Evolutionary conservation across 768 basidiomycete genomes (phyloP).

Genomic region (Solioccasus polychromus): DNA sequence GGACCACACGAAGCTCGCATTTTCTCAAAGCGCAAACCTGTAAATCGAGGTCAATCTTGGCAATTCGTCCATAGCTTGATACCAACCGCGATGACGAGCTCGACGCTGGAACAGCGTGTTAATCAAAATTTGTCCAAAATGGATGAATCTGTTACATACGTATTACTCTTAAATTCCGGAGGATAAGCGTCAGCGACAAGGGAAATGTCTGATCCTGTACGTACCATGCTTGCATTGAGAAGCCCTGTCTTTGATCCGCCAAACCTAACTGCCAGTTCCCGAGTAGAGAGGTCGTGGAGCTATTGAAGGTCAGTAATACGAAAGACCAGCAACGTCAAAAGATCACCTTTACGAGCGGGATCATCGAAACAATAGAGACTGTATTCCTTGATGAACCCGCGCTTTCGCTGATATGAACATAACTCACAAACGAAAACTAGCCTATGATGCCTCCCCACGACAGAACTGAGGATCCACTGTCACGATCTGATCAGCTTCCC

Average conservation of each 20-base stretch:
- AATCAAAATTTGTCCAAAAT: not conserved
- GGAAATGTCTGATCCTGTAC: conserved; percentile 10
- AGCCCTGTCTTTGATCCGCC: conserved; percentile 78
- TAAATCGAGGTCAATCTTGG: not conserved
- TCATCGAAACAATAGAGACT: conserved; percentile 69
- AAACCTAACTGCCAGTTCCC: conserved; percentile 69
- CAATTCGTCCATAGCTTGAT: not conserved
- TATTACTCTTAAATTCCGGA: conserved; percentile 52
- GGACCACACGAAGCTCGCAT: conserved; percentile 80
- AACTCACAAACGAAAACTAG: conserved; percentile 62
- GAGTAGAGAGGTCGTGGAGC: conserved; percentile 77
- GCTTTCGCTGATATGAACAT: not conserved
- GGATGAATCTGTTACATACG: conserved; percentile 42
- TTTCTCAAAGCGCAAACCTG: conserved; percentile 74
- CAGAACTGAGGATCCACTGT: conserved; percentile 56
- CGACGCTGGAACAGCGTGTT: conserved; percentile 39
- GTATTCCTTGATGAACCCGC: not conserved
- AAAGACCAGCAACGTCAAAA: not conserved
- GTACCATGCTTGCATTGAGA: conserved; percentile 76
- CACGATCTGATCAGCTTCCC: conserved; percentile 1
- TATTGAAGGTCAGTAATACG: conserved; percentile 24
- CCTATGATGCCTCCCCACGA: conserved; percentile 46
- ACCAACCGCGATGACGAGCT: conserved; percentile 70
- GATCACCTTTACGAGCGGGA: conserved; percentile 72
- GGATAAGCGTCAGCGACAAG: conserved; percentile 5